Conservation (phyloP, 176 grass and related monocot species). For the Panicum miliaceum region DNA sequence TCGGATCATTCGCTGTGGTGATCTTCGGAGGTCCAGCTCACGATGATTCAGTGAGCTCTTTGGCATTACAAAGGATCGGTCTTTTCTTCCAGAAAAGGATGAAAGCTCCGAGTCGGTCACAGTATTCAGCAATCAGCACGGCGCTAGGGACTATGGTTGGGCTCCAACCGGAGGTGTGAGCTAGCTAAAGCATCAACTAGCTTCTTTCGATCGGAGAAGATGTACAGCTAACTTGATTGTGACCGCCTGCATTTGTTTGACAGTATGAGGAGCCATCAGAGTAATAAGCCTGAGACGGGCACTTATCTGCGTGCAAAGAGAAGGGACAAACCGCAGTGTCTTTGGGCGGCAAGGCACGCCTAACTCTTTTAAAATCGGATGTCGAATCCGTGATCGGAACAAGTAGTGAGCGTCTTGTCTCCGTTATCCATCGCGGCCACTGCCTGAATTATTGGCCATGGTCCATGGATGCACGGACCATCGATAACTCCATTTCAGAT, state of each 20-base stretch:
- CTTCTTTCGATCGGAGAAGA: neutral
- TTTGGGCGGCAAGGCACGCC: constrained; percentile 48
- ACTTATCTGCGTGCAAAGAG: neutral
- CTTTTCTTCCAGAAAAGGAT: constrained; percentile 1
- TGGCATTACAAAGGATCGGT: constrained; percentile 5
- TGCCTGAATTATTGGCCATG: constrained; percentile 39
- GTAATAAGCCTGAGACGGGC: too few relatives aligned
- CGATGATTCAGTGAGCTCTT: constrained; percentile 39
- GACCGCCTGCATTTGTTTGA: neutral
- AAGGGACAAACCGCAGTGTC: constrained; percentile 21
- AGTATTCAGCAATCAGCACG: constrained; percentile 26
- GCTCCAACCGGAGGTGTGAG: neutral
- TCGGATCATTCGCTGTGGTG: constrained; percentile 21
- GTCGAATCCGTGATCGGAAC: constrained; percentile 1
- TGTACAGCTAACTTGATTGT: neutral
- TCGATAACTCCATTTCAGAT: constrained; percentile 21
- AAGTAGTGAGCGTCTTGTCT: constrained; percentile 20
- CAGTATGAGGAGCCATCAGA: neutral
- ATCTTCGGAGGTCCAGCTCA: constrained; percentile 35
- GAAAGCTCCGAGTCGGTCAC: neutral
- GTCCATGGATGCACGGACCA: neutral
- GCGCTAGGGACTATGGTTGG: neutral
- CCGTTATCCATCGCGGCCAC: neutral
- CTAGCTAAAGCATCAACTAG: neutral
- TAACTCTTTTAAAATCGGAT: neutral